phyloP scores from a whole-genome alignment of 148 eudicot genomes.

The Silene conica region DNA sequence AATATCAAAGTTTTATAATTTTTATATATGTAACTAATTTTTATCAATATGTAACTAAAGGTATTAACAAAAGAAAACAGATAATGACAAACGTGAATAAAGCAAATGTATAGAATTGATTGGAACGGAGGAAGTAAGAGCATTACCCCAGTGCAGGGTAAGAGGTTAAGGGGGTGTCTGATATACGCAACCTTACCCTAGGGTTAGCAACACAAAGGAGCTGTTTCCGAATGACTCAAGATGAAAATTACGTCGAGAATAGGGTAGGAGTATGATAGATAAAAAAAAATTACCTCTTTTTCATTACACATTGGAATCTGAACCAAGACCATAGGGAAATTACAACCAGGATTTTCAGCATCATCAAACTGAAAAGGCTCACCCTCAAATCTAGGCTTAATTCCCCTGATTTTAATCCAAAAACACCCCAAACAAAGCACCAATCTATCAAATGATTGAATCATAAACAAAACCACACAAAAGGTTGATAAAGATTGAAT shows the following conservation, averaged over 20 bases:
- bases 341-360: slow-evolving; percentile 34
- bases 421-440: slow-evolving; percentile 53
- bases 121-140: no score
- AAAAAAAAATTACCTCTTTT: slow-evolving; percentile 34
- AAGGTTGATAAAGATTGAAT: slow-evolving; percentile 39
- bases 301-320: slow-evolving; percentile 65
- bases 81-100: no score
- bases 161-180: no score
- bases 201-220: no score
- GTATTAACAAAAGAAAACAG: no score
- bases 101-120: no score
- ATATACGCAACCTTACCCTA: no score
- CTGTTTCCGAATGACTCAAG: no score
- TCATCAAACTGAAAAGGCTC: slow-evolving; percentile 32
- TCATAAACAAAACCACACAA: slow-evolving; percentile 46
- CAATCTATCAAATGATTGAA: slow-evolving; percentile 50
- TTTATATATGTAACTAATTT: no score
- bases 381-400: slow-evolving; percentile 38
- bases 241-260: neutral
- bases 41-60: no score
- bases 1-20: no score
- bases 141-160: no score
- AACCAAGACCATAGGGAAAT: slow-evolving; percentile 56
- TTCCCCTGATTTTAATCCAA: slow-evolving; percentile 46
- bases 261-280: neutral